Evolutionary conservation across 1,139 yeast species (phyloP).

Genomic region (Candida sp.): DNA sequence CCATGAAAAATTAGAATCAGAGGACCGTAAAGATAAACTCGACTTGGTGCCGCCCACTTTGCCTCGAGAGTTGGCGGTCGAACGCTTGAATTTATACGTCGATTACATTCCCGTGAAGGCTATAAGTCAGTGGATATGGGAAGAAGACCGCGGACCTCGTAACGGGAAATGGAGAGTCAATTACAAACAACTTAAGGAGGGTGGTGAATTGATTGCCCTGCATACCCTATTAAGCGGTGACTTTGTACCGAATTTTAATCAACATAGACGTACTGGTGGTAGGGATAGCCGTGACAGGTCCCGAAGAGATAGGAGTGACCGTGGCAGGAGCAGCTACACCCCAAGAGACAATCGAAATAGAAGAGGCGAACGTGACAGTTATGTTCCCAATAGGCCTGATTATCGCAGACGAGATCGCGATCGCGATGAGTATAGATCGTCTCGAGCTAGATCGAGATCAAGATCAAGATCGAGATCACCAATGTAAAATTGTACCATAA

Average conservation of each 20-base stretch:
- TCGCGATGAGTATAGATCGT: neutral
- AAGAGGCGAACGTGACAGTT: neutral
- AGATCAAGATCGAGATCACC: conserved; percentile 16
- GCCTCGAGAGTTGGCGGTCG: conserved; percentile 16
- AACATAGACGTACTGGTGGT: conserved; percentile 8
- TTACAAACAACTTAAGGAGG: conserved; percentile 22
- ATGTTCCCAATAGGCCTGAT: neutral
- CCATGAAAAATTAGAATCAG: conserved; percentile 8
- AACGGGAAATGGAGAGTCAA: conserved; percentile 44
- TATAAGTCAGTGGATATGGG: conserved; percentile 44
- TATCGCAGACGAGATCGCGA: conserved; percentile 4
- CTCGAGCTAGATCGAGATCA: conserved; percentile 10
- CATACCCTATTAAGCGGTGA: conserved; percentile 38
- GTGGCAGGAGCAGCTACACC: conserved; percentile 8
- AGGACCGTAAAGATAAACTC: neutral
- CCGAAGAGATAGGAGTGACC: conserved; percentile 5
- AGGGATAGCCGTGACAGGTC: conserved; percentile 7
- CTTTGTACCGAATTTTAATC: conserved; percentile 19
- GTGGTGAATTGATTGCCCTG: conserved; percentile 31
- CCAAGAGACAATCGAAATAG: conserved; percentile 6
- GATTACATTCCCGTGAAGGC: conserved; percentile 47
- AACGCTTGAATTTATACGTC: conserved; percentile 29
- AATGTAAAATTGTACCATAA: too few species aligned
- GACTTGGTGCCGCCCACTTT: conserved; percentile 13
- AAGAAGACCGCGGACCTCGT: conserved; percentile 41